Evolutionary conservation across 2,329 filamentous ascomycete genomes (phyloP), one percentile per base, ranked within the genome.

Genomic region (Penicillium verrucosum): DNA sequence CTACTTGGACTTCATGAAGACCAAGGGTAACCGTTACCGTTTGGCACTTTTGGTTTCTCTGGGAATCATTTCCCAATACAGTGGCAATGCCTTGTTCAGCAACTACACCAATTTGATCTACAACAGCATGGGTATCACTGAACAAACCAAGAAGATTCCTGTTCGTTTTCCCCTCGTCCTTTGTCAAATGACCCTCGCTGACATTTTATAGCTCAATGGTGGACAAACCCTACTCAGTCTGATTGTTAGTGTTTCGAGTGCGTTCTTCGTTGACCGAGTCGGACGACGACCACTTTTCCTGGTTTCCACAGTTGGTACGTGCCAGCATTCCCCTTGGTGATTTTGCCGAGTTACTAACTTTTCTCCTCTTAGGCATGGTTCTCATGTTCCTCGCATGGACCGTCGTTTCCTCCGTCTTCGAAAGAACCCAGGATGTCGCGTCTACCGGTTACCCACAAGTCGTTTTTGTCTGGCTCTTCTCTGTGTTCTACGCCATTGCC

Each of bases 81-180:
- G 81, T 51, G 86, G 86, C 43, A 89, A 88, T 67, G 85, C 83
- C 18, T 74, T 89, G 1, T 84, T 89, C 67, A 85, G 81, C 60
- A 88, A 88, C 73, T 88, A 88, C 70, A 84, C 86, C 65, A 82
- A 85, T 57, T 77, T 80, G 55, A 80, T 89, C 61, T 87, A 87
- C 72, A 74, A 79, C 40, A 81, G 81, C 47, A 84, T 85, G 48
- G 85, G 85, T 43, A 86, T 88, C 66, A 81, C 65, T 1, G 74
- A 80, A 44, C 77, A 83, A 67, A 80, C 81, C 66, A 78, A 81
- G 71, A 84, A 85, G 73, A 79, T 84, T 25, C 81, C 75, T 58
- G 78, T 80, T 72, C 56, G 77, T 64, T 14, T 14, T 10, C 29
- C 16, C 16, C 5, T 23, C n/a, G 3, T n/a, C 44, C 29, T 8